Percentiles rank a stretch among this genome's conserved stretches.
Evolutionary conservation across 352 stramenopile genomes (phyloP).

Genomic region (Saprolegnia diclina): DNA sequence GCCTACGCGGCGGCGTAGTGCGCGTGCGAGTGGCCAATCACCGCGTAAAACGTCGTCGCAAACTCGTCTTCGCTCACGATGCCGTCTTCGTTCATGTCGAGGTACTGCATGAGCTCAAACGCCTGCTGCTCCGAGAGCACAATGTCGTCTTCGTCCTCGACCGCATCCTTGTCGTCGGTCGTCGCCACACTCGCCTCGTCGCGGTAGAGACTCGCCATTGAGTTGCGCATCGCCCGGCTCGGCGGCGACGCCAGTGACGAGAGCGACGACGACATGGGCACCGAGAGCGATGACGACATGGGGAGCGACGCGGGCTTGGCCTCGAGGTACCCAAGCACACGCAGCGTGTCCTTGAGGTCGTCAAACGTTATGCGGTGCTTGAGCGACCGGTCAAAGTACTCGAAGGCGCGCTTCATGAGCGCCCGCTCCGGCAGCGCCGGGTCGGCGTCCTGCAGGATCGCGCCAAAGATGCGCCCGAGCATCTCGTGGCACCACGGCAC

Average conservation of each 20-base stretch:
- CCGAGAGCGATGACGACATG: not conserved
- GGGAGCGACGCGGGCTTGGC: not conserved
- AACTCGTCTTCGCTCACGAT: constrained; percentile 89
- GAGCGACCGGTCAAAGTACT: constrained; percentile 25
- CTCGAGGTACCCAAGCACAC: constrained; percentile 21
- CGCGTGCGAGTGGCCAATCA: not conserved
- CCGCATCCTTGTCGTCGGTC: too few species aligned
- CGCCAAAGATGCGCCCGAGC: constrained; percentile 1
- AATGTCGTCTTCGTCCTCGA: constrained; percentile 30
- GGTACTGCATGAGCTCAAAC: constrained; percentile 90
- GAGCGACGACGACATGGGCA: not conserved
- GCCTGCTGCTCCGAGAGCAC: constrained; percentile 85
- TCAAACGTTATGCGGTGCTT: constrained; percentile 24
- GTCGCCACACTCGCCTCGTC: not conserved
- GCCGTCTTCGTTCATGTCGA: constrained; percentile 87
- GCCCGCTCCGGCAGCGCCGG: not conserved
- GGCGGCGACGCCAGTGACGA: not conserved
- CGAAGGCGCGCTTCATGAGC: constrained; percentile 19
- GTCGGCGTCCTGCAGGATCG: not conserved
- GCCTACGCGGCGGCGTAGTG: too few species aligned
- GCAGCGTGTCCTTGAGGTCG: constrained; percentile 23
- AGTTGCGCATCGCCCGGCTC: not conserved
- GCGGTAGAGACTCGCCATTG: not conserved
- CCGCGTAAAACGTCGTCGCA: constrained; percentile 7
- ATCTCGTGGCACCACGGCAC: constrained; percentile 11